A percentile compares a stretch with the other conserved stretches of the same genome.
phyloP scores from a whole-genome alignment of 495 filamentous ascomycete species.

The Lepraria neglecta region DNA sequence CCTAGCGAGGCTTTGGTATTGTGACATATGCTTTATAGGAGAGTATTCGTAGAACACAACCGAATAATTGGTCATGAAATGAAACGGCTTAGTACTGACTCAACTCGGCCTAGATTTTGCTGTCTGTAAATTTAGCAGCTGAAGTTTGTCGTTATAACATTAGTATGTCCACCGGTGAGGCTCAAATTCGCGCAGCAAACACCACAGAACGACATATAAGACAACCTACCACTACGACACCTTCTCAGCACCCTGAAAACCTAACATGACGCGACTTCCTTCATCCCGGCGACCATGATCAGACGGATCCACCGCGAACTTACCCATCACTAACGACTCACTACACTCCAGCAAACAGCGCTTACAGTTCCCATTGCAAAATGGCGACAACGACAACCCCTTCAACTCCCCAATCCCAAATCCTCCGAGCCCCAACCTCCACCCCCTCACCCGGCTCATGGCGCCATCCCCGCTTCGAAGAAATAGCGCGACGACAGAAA shows the following conservation, averaged over 20 bases:
- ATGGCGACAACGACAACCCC: slow-evolving; percentile 16
- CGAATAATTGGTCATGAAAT: too few species aligned
- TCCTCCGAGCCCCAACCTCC: slow-evolving; percentile 28
- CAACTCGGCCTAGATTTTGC: neutral
- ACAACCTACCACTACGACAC: neutral
- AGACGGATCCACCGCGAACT: neutral
- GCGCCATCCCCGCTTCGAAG: slow-evolving; percentile 74
- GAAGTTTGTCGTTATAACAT: neutral
- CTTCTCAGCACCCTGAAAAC: neutral
- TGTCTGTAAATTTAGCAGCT: neutral
- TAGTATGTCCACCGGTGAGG: neutral
- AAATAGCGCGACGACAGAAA: slow-evolving; percentile 69
- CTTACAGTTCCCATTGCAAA: neutral
- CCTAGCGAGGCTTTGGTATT: too few species aligned
- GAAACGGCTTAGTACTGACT: too few species aligned
- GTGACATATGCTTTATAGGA: too few species aligned
- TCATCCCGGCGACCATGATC: neutral
- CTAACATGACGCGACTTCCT: neutral
- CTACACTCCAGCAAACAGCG: neutral
- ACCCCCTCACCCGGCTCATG: slow-evolving; percentile 70
- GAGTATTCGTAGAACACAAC: too few species aligned
- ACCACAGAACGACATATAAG: neutral
- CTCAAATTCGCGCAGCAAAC: neutral
- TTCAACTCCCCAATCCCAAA: slow-evolving; percentile 38
- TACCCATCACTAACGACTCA: too few species aligned